A percentile compares a stretch with the other conserved stretches of the same genome.
These are phyloP conservation scores for Ustilago xerochloae DNA, from an alignment of 1,284 basidiomycete species.

Conservation along the genomic window DNA sequence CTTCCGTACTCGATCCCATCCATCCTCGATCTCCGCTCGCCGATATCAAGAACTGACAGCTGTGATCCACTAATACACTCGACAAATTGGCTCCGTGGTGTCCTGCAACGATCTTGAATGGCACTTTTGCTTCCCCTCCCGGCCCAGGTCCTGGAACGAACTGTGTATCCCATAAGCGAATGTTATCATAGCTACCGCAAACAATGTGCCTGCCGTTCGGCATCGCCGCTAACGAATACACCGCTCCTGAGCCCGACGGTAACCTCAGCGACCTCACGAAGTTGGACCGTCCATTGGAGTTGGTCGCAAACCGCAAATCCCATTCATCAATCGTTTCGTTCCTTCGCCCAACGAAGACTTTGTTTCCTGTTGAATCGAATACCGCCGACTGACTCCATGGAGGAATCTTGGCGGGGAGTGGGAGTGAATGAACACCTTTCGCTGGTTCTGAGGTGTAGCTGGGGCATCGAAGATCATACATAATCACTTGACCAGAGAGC, in stretches of 20 bases:
- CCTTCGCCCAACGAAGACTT: constrained; percentile 89
- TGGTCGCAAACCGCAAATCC: constrained; percentile 75
- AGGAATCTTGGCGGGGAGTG: constrained; percentile 87
- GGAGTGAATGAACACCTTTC: constrained; percentile 80
- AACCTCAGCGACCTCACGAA: constrained; percentile 84
- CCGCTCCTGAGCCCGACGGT: constrained; percentile 87
- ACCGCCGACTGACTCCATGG: constrained; percentile 83
- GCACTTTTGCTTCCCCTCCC: constrained; percentile 71
- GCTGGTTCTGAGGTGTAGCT: constrained; percentile 69
- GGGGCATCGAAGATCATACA: constrained; percentile 86
- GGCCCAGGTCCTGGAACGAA: constrained; percentile 70
- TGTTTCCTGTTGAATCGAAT: constrained; percentile 87
- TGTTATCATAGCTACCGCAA: constrained; percentile 90
- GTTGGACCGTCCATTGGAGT: neutral
- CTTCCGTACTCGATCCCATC: constrained; percentile 70
- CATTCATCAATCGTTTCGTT: constrained; percentile 93
- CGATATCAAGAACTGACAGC: constrained; percentile 84
- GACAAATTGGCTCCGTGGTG: constrained; percentile 94
- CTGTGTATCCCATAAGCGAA: constrained; percentile 92
- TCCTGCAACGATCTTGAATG: constrained; percentile 93
- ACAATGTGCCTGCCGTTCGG: constrained; percentile 90
- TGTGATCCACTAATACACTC: constrained; percentile 87
- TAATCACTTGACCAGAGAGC: constrained; percentile 89
- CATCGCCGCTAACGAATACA: constrained; percentile 88
- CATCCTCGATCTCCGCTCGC: constrained; percentile 95